Percentiles rank a stretch among this genome's conserved stretches.
Conservation (phyloP, 345 rosid genomes). For the Citrus hindsii region DNA sequence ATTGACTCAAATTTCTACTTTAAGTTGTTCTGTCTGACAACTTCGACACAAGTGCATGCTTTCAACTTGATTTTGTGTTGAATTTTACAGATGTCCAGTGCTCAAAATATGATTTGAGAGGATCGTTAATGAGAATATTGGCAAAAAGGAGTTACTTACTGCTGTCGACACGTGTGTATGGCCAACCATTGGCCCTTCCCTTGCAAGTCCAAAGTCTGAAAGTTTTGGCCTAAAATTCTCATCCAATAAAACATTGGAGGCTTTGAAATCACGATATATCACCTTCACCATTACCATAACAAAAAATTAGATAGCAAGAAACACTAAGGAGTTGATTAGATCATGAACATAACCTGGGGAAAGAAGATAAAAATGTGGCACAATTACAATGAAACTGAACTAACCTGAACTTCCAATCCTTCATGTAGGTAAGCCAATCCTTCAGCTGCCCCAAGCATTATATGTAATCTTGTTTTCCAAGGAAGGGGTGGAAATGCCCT, state of each 20-base stretch:
- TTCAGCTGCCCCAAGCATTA: constrained; percentile 75
- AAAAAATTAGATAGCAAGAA: not conserved
- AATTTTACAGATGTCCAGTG: not conserved
- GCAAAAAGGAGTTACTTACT: constrained; percentile 40
- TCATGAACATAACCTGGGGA: not conserved
- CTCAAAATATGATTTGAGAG: not conserved
- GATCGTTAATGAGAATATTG: not conserved
- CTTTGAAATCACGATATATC: constrained; percentile 78
- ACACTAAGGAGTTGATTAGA: not conserved
- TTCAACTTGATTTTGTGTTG: not conserved
- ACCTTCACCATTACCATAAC: constrained; percentile 34
- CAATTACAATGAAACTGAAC: not conserved
- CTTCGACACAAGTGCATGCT: not conserved
- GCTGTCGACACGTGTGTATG: constrained; percentile 86
- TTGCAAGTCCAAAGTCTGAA: constrained; percentile 90
- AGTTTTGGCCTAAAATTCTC: constrained; percentile 67
- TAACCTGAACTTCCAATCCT: constrained; percentile 74
- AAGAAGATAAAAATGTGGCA: not conserved
- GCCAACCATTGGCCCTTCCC: constrained; percentile 84
- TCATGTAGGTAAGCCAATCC: constrained; percentile 87
- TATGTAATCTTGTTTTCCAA: constrained; percentile 66
- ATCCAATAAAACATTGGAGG: constrained; percentile 74
- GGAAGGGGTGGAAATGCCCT: constrained; percentile 47
- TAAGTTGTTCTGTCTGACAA: not conserved
- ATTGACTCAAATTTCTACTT: not conserved